Evolutionary conservation across 768 basidiomycete species (phyloP).

Genomic region (Dacryopinax spathularia): DNA sequence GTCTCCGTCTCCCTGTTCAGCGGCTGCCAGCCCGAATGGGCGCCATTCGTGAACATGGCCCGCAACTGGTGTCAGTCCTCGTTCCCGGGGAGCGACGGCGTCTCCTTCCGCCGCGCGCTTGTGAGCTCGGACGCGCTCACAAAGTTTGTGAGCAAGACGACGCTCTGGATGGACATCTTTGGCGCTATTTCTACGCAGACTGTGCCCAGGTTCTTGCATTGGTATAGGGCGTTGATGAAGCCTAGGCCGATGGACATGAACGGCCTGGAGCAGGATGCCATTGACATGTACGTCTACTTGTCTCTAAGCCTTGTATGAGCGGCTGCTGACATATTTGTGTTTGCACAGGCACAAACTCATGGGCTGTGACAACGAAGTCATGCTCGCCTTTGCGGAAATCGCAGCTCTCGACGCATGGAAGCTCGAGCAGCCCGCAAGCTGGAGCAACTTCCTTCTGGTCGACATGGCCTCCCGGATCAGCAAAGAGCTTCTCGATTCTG

Average conservation of each 20-base stretch:
- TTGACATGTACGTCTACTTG: background rate
- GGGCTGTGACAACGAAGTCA: constrained; percentile 65
- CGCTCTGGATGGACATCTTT: constrained; percentile 50
- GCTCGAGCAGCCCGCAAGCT: constrained; percentile 38
- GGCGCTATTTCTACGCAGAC: background rate
- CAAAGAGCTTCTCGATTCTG: constrained; percentile 1
- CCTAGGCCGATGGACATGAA: background rate
- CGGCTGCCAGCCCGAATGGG: constrained; percentile 57
- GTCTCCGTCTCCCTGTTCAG: constrained; percentile 58
- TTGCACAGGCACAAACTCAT: constrained; percentile 53
- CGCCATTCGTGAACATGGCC: constrained; percentile 50
- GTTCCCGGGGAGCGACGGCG: background rate
- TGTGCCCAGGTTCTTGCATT: background rate
- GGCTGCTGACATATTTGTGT: background rate
- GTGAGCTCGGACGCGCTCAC: background rate
- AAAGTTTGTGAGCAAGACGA: background rate
- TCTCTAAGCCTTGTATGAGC: background rate
- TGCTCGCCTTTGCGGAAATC: constrained; percentile 61
- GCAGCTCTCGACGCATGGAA: constrained; percentile 69
- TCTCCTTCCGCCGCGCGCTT: background rate
- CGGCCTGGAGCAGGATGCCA: background rate
- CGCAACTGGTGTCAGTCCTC: constrained; percentile 48
- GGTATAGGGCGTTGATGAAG: background rate
- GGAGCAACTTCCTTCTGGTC: constrained; percentile 3
- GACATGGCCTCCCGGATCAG: background rate